Evolutionary conservation across 2,329 filamentous ascomycete genomes (phyloP).

Genomic region (Neonectria ditissima): DNA sequence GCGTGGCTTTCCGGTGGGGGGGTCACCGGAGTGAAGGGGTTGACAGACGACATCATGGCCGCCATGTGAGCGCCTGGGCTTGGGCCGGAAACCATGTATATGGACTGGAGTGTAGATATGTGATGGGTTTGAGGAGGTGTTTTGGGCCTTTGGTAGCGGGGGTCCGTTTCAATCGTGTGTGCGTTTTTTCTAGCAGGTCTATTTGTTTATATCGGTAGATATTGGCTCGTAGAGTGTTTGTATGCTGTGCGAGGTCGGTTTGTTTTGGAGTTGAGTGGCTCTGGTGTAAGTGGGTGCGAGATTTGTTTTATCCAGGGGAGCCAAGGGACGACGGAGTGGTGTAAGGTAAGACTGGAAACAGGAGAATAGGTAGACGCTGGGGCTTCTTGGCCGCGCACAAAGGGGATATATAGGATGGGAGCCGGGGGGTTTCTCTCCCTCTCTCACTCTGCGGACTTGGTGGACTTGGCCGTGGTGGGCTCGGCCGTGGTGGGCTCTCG

Average conservation of each 20-base stretch:
- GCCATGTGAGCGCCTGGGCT: slow-evolving; percentile 41
- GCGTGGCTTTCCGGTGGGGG: slow-evolving; percentile 46
- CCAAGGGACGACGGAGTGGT: slow-evolving; percentile 17
- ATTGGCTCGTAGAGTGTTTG: not conserved
- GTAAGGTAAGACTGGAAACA: slow-evolving; percentile 29
- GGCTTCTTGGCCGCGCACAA: slow-evolving; percentile 37
- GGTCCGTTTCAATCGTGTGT: not conserved
- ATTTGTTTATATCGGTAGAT: not conserved
- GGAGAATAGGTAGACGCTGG: slow-evolving; percentile 28
- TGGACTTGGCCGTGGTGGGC: slow-evolving; percentile 17
- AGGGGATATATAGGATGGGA: slow-evolving; percentile 44
- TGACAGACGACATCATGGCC: slow-evolving; percentile 49
- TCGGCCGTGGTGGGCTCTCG: slow-evolving; percentile 12
- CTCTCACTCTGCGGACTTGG: slow-evolving; percentile 3
- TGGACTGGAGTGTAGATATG: slow-evolving; percentile 12
- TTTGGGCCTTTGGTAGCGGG: not conserved
- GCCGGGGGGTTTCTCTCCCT: not conserved
- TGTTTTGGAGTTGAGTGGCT: not conserved
- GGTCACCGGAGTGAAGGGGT: slow-evolving; percentile 46
- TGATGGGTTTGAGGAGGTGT: not conserved
- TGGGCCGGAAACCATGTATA: slow-evolving; percentile 36
- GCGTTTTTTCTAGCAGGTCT: not conserved
- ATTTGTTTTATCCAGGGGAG: not conserved
- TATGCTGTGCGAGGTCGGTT: not conserved
- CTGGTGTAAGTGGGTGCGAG: not conserved